Base-by-base conservation (phyloP, 257 asterid genomes). In the Solanum corneliomulleri region DNA sequence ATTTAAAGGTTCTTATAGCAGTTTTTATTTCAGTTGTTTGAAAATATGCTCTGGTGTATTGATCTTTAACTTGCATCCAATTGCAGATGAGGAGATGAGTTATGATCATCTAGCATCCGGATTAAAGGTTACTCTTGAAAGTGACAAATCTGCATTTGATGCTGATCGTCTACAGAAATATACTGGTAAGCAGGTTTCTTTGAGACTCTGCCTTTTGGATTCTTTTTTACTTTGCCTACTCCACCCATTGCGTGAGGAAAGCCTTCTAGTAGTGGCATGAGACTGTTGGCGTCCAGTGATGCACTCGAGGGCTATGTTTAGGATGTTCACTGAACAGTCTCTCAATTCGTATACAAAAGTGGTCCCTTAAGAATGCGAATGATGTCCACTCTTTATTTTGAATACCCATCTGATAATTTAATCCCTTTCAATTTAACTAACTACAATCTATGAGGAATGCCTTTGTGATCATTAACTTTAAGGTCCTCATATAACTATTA, bases 61-160 rank as follows among this genome's bases (percentile, higher is more conserved):
- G 83, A 86, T 42, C 20, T 52, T n/a, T 41, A 31, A 14, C 69
- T 71, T 72, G 11, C 88, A 15, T 72, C 69, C 85, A 83, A 80
- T 88, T 92, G 86, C 86, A 97, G 99, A 97, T 88, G 89, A 92
- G 89, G 99, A 96, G 56, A 78, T 97, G 93, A 94, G 88, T 82
- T 97, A 97, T 87, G 99, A 95, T 89, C 94, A 95, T 91, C 91
- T 97, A 89, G 99, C 99, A 86, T 92, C 91, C 62, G 99, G 99
- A 76, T 77, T 97, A 84, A 96, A 94, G 92, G 96, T 85, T 89
- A 93, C 97, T 88, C 98, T 96, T 88, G 92, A 91, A 89, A 92
- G 90, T 76, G 99, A 97, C 89, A 93, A 91, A 87, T 92, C 97
- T 82, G 98, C 98, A 75, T 95, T 96, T 74, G 98, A 96, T 93